A percentile compares a stretch with the other conserved stretches of the same genome.
These are phyloP conservation scores for Metschnikowia similis DNA, from an alignment of 805 yeast genomes.

Conservation along the genomic window DNA sequence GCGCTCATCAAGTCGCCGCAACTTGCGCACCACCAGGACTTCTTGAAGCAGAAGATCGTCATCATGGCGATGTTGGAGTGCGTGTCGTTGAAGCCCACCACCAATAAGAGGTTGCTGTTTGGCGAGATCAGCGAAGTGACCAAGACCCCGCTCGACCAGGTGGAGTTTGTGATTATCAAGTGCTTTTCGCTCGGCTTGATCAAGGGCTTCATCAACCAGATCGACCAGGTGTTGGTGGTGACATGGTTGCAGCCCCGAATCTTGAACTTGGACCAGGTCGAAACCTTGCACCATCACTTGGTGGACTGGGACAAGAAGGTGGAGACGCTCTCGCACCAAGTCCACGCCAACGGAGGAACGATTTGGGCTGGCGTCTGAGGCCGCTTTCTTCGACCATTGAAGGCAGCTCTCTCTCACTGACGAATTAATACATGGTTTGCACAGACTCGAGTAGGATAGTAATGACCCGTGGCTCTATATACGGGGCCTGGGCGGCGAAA, in stretches of 20 bases:
- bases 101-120: conserved; percentile 70
- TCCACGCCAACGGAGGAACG: conserved; percentile 36
- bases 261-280: conserved; percentile 76
- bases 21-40: conserved; percentile 54
- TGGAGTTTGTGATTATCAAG: conserved; percentile 88
- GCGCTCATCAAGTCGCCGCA: conserved; percentile 45
- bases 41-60: conserved; percentile 85
- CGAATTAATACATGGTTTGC: background rate
- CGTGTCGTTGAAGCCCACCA: conserved; percentile 71
- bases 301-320: conserved; percentile 78
- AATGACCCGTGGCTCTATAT: no score
- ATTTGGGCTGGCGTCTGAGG: conserved; percentile 33
- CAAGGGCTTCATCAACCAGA: conserved; percentile 89
- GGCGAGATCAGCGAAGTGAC: conserved; percentile 64
- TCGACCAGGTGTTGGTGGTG: conserved; percentile 68
- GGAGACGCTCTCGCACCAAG: conserved; percentile 46
- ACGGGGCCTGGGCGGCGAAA: no score
- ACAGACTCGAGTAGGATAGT: no score
- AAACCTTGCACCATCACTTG: conserved; percentile 68
- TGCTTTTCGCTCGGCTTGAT: conserved; percentile 80
- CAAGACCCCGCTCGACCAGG: conserved; percentile 65
- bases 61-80: conserved; percentile 88
- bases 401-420: background rate
- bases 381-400: background rate
- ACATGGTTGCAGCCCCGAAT: conserved; percentile 97